Base-by-base conservation (phyloP, 164 flowering plant species). In the Litsea cubeba region DNA sequence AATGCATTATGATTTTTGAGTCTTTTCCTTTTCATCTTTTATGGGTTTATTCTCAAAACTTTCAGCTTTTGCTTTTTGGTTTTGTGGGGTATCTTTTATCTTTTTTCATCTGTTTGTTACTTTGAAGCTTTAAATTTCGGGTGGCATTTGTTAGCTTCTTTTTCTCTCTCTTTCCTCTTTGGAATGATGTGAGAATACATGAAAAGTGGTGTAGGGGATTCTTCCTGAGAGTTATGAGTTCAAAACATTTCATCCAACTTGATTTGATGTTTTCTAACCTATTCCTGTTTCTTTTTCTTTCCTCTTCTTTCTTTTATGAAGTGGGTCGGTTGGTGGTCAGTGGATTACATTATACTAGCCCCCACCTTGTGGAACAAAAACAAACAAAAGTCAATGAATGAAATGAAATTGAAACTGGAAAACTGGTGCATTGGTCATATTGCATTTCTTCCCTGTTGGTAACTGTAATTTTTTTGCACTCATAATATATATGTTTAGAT, bases 121-220 rank as follows among this genome's bases (percentile, higher is more conserved):
- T 66, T 54, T 54, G 60, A 54, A 54, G 17, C 17, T 20, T 20
- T 54, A 20, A 54, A 54, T 15, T 54, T 54, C n/a, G 60, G 60
- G 60, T 14, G 60, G 5, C 58, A 14, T 54, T 3, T 54, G 20
- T 54, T 54, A 54, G 17, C 60, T 54, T 54, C 60, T 54, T 54
- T 18, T 54, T 54, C 60, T 54, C n/a, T 54, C n/a, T 54, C n/a
- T 54, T 17, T 54, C 60, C 1, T 5, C n/a, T 14, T 54, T 54
- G 70, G 73, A 74, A 77, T 77, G 80, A 75, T 70, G 79, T 74
- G 66, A 76, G 79, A 78, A 75, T 75, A 70, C 69, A 6, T 75
- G 70, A 25, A 75, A 75, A 81, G 79, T 66, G 66, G 71, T 51
- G 70, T 62, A 64, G 65, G 62, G 75, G 66, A 78, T 72, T 78